phyloP scores from a whole-genome alignment of 148 eudicot genomes.

The Linanthus parryae region DNA sequence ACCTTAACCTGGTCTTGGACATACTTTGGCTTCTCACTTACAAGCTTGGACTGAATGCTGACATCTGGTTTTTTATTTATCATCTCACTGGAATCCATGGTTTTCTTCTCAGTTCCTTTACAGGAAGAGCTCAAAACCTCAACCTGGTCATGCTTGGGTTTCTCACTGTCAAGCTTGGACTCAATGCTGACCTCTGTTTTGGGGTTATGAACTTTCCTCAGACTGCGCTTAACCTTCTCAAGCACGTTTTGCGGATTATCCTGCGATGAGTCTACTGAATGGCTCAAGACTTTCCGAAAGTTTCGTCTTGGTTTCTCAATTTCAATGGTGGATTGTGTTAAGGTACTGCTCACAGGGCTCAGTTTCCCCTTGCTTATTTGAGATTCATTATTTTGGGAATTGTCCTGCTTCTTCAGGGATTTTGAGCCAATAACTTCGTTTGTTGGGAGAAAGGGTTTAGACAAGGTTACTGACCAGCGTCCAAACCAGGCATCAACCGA shows the following conservation, averaged over 20 bases:
- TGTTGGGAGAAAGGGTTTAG: constrained; percentile 36
- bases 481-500: constrained; percentile 43
- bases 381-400: constrained; percentile 25
- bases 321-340: constrained; percentile 32
- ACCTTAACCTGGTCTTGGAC: too few relatives aligned
- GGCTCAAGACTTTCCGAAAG: constrained; percentile 32
- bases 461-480: constrained; percentile 50
- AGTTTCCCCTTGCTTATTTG: constrained; percentile 37
- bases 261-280: constrained; percentile 30
- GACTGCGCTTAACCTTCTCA: constrained; percentile 51
- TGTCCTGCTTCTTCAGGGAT: constrained; percentile 35
- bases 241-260: constrained; percentile 48
- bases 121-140: constrained; percentile 14
- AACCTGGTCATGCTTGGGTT: constrained; percentile 18
- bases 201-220: constrained; percentile 49
- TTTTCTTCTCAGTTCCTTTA: constrained; percentile 16
- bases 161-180: constrained; percentile 20
- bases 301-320: constrained; percentile 42
- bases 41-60: too few relatives aligned
- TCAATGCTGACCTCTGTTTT: constrained; percentile 22
- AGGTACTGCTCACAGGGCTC: constrained; percentile 31
- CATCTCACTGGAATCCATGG: constrained; percentile 18
- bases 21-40: too few relatives aligned
- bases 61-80: too few relatives aligned
- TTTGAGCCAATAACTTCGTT: constrained; percentile 30